These are phyloP conservation scores for Pinus tabuliformis DNA, from an alignment of 75 land plant species.

Conservation along the genomic window DNA sequence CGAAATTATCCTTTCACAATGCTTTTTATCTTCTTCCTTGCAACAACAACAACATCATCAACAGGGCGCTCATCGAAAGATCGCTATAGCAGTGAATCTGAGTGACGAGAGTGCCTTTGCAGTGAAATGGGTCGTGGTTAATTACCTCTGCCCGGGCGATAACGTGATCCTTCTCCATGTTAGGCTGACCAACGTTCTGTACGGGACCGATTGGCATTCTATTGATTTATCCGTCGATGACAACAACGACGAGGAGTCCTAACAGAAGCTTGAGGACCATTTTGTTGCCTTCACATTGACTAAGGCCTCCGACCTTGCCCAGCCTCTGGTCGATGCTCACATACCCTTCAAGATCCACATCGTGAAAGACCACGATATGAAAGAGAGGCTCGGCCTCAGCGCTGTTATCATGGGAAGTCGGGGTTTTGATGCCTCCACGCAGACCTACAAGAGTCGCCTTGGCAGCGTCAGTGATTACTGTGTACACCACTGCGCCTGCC, in stretches of 20 bases:
- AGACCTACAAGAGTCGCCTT: conserved; percentile 55
- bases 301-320: conserved; percentile 61
- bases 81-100: conserved; percentile 85
- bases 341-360: conserved; percentile 82
- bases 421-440: conserved; percentile 67
- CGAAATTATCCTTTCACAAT: neutral
- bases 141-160: conserved; percentile 83
- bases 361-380: conserved; percentile 93
- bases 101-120: conserved; percentile 87
- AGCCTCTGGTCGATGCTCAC: conserved; percentile 61
- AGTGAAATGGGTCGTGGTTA: conserved; percentile 78
- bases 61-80: conserved; percentile 36
- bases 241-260: conserved; percentile 35
- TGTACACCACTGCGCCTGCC: conserved; percentile 80
- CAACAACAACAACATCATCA: conserved; percentile 5
- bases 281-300: conserved; percentile 58
- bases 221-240: conserved; percentile 19
- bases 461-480: conserved; percentile 86
- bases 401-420: conserved; percentile 84
- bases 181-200: conserved; percentile 65
- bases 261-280: conserved; percentile 58
- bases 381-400: conserved; percentile 64
- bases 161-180: conserved; percentile 79
- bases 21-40: conserved; percentile 9
- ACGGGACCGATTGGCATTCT: conserved; percentile 84